Base-by-base conservation (phyloP, 2,329 filamentous ascomycete species). In the Ophiocordyceps camponoti-saundersi region DNA sequence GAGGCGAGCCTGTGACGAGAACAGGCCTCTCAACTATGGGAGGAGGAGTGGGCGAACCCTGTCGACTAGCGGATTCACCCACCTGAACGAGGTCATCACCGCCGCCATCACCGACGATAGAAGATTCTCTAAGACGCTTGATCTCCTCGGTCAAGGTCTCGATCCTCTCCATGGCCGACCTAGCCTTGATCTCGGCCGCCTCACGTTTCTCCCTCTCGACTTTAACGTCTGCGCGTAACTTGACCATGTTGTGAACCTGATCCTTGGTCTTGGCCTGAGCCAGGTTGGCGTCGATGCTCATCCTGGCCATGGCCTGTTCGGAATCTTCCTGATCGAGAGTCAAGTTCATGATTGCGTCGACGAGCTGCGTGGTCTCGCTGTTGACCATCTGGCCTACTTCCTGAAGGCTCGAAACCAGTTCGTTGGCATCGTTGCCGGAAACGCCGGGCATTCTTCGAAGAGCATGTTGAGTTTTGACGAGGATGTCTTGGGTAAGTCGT, bases 361-460 rank as follows among this genome's bases (percentile, higher is more conserved):
- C 61, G 4, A 66, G 62, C 51, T 62, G 57, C 36, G 59, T 61
- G 10, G 60, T 64, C 56, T 66, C 64, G 26, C 61, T 58, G 50
- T 58, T 65, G 53, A 65, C 57, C 41, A 61, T 56, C 47, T 61
- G 61, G 0, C 62, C 61, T 5, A 65, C 59, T 48, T 65, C 61
- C 42, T 64, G 59, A 16, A 66, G 56, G 47, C 61, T 58, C 5
- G 50, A 39, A 30, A 58, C 55, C 26, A 66, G 59, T 47, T 65
- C 61, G 22, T 54, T 53, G 2, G 62, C 59, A 22, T 65, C 60
- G 22, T 53, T 52, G 34, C 58, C 53, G 0, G 62, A 60, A 39
- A 66, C 58, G 11, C 63, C 63, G 7, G 64, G 62, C 59, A 66
- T 64, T 41, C 62, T 60, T 4, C 62, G 61, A n/a, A 66, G 57